Conservation (phyloP, 805 yeast genomes). For the Kregervanrija fluxuum region DNA sequence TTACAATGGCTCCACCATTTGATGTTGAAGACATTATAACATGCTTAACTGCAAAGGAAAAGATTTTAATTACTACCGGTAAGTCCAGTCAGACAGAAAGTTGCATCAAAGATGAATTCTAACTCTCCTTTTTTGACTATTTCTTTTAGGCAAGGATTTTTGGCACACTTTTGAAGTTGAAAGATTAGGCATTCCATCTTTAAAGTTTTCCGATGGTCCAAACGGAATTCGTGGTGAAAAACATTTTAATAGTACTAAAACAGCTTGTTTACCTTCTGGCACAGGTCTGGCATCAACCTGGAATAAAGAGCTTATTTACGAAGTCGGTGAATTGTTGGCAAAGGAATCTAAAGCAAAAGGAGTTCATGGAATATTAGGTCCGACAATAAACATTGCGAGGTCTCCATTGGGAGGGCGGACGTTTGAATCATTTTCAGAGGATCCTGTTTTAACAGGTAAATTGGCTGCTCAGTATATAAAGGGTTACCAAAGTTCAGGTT, state of each 20-base stretch:
- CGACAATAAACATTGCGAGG: constrained; percentile 34
- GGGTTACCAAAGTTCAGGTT: constrained; percentile 46
- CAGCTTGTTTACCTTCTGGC: constrained; percentile 42
- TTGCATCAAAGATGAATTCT: too few species aligned
- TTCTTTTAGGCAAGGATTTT: constrained; percentile 28
- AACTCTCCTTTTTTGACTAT: background rate
- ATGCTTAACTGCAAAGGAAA: constrained; percentile 25
- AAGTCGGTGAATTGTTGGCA: constrained; percentile 37
- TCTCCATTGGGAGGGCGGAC: constrained; percentile 40
- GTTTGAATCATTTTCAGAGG: constrained; percentile 38
- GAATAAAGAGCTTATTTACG: constrained; percentile 31
- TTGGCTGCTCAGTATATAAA: constrained; percentile 41
- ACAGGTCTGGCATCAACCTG: constrained; percentile 40
- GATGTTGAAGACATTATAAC: constrained; percentile 17
- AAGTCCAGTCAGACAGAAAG: too few species aligned
- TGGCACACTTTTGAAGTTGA: constrained; percentile 34
- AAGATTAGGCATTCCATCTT: constrained; percentile 29
- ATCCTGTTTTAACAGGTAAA: constrained; percentile 36
- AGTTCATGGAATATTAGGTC: constrained; percentile 33
- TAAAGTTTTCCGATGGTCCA: constrained; percentile 38
- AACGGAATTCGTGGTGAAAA: constrained; percentile 41
- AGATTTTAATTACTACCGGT: constrained; percentile 10
- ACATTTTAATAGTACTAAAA: constrained; percentile 33
- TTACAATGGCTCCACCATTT: background rate
- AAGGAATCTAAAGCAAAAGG: constrained; percentile 37